Evolutionary conservation across 1,284 basidiomycete species (phyloP).

Genomic region (Ceratorhiza oryzae-sativae): DNA sequence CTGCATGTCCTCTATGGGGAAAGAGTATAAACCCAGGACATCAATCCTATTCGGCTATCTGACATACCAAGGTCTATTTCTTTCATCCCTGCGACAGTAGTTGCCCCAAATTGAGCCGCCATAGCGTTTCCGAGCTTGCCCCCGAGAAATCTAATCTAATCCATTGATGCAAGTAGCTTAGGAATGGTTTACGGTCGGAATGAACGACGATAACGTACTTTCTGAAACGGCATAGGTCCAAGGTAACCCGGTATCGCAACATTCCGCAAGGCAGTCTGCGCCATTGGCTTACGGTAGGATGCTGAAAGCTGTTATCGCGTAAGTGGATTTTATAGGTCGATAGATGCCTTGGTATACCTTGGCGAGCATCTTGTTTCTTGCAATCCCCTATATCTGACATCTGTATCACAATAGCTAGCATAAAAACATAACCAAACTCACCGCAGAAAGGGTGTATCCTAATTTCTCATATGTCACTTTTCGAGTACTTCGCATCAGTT

Average conservation of each 20-base stretch:
- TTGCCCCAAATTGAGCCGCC: slow-evolving; percentile 85
- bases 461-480: slow-evolving; percentile 73
- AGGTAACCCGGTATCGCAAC: slow-evolving; percentile 85
- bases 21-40: no score
- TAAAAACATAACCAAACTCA: slow-evolving; percentile 52
- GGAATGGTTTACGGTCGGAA: neutral
- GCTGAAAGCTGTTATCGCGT: slow-evolving; percentile 42
- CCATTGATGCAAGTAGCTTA: neutral
- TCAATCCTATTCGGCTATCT: neutral
- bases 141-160: slow-evolving; percentile 91
- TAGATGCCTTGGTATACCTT: slow-evolving; percentile 68
- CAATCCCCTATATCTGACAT: slow-evolving; percentile 73
- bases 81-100: slow-evolving; percentile 89
- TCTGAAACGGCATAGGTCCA: slow-evolving; percentile 83
- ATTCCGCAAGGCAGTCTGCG: slow-evolving; percentile 81
- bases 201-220: slow-evolving; percentile 58
- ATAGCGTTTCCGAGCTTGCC: slow-evolving; percentile 93
- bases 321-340: slow-evolving; percentile 37
- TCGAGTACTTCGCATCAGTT: slow-evolving; percentile 82
- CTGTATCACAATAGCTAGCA: slow-evolving; percentile 23
- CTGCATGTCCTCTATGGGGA: slow-evolving; percentile 76
- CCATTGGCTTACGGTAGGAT: slow-evolving; percentile 48
- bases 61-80: slow-evolving; percentile 51
- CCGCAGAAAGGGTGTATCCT: slow-evolving; percentile 94
- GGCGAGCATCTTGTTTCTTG: slow-evolving; percentile 91